Conservation (phyloP, 768 basidiomycete genomes). For the Lactarius pseudohatsudake region DNA sequence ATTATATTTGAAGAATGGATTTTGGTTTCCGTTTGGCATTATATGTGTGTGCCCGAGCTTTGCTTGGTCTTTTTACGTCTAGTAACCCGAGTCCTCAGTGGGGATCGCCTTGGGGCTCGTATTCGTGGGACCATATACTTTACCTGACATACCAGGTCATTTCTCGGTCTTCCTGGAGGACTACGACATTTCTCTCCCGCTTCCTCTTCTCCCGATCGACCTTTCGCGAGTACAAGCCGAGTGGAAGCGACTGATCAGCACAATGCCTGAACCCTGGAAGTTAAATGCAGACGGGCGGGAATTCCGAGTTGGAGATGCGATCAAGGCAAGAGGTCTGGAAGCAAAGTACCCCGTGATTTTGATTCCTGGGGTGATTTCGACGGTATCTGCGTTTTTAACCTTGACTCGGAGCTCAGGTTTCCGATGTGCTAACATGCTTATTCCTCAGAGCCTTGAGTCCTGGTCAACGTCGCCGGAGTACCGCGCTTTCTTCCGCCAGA, state of each 20-base stretch:
- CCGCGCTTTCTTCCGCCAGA: constrained; percentile 88
- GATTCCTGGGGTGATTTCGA: constrained; percentile 89
- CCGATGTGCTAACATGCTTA: not conserved
- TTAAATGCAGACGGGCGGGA: constrained; percentile 78
- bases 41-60: constrained; percentile 42
- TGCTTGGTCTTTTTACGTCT: constrained; percentile 6
- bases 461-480: constrained; percentile 91
- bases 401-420: not conserved
- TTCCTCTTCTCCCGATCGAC: constrained; percentile 69
- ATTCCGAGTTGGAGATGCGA: constrained; percentile 71
- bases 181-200: constrained; percentile 65
- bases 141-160: constrained; percentile 68
- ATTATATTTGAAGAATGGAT: constrained; percentile 43
- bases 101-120: constrained; percentile 63
- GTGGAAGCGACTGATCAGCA: constrained; percentile 65
- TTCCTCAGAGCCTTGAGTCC: constrained; percentile 72
- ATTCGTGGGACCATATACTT: constrained; percentile 63
- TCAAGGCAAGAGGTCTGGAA: constrained; percentile 60
- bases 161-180: constrained; percentile 65
- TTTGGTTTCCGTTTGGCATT: constrained; percentile 76
- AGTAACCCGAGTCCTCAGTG: constrained; percentile 42
- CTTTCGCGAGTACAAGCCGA: constrained; percentile 68
- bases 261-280: constrained; percentile 81
- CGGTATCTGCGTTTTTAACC: constrained; percentile 45
- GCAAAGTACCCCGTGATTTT: constrained; percentile 80